Evolutionary conservation across 352 stramenopile genomes (phyloP).

Genomic region (Paralagenidium karlingii): DNA sequence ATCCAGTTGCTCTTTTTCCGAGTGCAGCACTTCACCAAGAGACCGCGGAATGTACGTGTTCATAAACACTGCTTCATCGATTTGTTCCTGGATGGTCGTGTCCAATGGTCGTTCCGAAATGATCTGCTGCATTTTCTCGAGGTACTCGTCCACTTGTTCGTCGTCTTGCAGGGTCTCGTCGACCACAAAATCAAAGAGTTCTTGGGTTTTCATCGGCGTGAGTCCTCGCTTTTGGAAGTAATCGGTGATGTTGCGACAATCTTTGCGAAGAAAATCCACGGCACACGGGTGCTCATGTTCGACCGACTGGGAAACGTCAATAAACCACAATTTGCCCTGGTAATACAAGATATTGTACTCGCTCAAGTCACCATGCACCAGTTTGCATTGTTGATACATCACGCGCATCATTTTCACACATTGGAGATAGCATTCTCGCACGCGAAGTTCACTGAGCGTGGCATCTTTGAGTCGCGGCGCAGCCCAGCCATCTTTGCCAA

Average conservation of each 20-base stretch:
- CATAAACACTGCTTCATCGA: conserved; percentile 92
- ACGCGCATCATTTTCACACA: conserved; percentile 92
- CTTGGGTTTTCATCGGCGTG: conserved; percentile 89
- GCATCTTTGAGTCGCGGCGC: conserved; percentile 93
- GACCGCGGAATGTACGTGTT: conserved; percentile 90
- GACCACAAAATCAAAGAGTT: conserved; percentile 96
- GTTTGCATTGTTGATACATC: conserved; percentile 94
- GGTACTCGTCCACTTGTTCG: conserved; percentile 67
- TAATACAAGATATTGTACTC: conserved; percentile 99
- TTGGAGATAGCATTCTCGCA: conserved; percentile 92
- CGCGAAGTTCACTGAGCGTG: conserved; percentile 79
- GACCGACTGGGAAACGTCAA: conserved; percentile 98
- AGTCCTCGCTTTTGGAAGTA: conserved; percentile 92
- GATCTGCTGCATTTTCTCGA: conserved; percentile 85
- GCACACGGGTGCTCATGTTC: conserved; percentile 96
- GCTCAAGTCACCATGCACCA: conserved; percentile 97
- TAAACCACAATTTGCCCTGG: conserved; percentile 93
- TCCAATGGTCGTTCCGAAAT: conserved; percentile 62
- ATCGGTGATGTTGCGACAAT: conserved; percentile 96
- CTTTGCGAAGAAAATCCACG: conserved; percentile 96
- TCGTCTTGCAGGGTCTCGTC: conserved; percentile 42
- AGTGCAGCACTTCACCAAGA: conserved; percentile 88
- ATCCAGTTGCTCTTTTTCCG: conserved; percentile 72
- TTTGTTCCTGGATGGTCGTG: conserved; percentile 66
- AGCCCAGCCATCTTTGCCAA: conserved; percentile 91